phyloP scores from a whole-genome alignment of 768 basidiomycete species.

The Hygrocybe punicea region DNA sequence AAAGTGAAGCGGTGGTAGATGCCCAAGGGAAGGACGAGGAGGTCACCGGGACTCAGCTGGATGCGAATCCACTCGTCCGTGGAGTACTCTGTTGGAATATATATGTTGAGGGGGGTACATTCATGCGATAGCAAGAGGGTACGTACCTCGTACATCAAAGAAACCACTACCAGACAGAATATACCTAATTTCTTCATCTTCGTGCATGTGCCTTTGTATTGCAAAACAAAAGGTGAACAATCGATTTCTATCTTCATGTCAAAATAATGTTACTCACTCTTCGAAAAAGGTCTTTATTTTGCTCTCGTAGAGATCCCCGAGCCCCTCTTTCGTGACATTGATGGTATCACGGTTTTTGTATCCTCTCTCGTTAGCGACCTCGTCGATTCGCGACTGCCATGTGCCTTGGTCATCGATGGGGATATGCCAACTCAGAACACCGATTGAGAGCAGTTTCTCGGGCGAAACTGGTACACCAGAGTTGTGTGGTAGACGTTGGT shows the following conservation, averaged over 20 bases:
- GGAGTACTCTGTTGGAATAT: constrained; percentile 47
- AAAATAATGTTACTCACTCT: neutral
- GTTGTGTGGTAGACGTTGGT: constrained; percentile 81
- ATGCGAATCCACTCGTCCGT: constrained; percentile 80
- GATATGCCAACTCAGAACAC: constrained; percentile 66
- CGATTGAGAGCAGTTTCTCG: constrained; percentile 51
- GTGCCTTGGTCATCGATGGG: constrained; percentile 52
- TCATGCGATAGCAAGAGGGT: neutral
- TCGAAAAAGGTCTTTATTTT: neutral
- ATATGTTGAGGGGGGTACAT: neutral
- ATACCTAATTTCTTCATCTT: constrained; percentile 94
- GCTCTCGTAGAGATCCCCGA: constrained; percentile 62
- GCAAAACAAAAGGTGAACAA: constrained; percentile 80
- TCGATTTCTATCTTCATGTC: constrained; percentile 66
- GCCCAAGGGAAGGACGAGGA: constrained; percentile 83
- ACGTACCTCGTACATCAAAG: constrained; percentile 85
- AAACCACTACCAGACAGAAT: constrained; percentile 83
- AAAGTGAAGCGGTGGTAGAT: constrained; percentile 96
- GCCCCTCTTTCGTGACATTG: constrained; percentile 68
- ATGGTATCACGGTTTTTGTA: constrained; percentile 86
- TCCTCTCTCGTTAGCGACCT: constrained; percentile 59
- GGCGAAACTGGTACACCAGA: constrained; percentile 53
- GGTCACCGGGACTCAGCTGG: constrained; percentile 70
- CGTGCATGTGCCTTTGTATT: constrained; percentile 87
- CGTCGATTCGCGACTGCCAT: constrained; percentile 50